A percentile compares a stretch with the other conserved stretches of the same genome.
Conservation (phyloP, 1,284 basidiomycete genomes). For the Agroathelia rolfsii region DNA sequence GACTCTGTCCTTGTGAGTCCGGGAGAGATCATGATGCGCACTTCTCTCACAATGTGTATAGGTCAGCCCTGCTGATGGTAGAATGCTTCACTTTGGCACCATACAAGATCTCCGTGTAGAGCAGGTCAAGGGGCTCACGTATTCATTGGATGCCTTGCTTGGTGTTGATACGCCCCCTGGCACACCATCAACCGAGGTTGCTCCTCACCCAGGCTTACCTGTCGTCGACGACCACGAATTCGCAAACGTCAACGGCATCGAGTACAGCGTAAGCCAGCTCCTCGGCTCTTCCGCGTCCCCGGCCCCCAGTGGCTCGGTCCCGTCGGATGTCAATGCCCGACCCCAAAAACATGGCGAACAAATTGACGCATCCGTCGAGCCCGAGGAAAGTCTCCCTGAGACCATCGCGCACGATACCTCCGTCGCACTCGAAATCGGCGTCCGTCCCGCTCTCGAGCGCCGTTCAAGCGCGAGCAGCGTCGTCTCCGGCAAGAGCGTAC, state of each 20-base stretch:
- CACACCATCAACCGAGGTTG: constrained; percentile 30
- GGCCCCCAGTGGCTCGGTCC: constrained; percentile 26
- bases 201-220: constrained; percentile 34
- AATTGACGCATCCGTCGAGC: constrained; percentile 55
- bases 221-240: constrained; percentile 81
- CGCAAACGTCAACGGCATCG: constrained; percentile 94
- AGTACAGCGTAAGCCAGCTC: constrained; percentile 85
- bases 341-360: constrained; percentile 44
- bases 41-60: constrained; percentile 22
- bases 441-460: constrained; percentile 32
- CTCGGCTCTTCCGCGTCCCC: constrained; percentile 50
- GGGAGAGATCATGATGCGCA: constrained; percentile 13
- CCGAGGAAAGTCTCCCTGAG: constrained; percentile 40
- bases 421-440: constrained; percentile 62
- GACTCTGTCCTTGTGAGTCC: constrained; percentile 61
- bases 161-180: constrained; percentile 50
- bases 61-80: constrained; percentile 93
- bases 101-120: constrained; percentile 81
- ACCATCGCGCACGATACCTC: constrained; percentile 54
- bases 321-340: constrained; percentile 27
- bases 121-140: constrained; percentile 97
- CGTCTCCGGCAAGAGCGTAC: constrained; percentile 36
- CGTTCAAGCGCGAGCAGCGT: constrained; percentile 32
- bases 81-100: constrained; percentile 85
- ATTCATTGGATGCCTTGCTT: constrained; percentile 88